phyloP scores from a whole-genome alignment of 352 stramenopile genomes.

The Phytophthora boehmeriae region DNA sequence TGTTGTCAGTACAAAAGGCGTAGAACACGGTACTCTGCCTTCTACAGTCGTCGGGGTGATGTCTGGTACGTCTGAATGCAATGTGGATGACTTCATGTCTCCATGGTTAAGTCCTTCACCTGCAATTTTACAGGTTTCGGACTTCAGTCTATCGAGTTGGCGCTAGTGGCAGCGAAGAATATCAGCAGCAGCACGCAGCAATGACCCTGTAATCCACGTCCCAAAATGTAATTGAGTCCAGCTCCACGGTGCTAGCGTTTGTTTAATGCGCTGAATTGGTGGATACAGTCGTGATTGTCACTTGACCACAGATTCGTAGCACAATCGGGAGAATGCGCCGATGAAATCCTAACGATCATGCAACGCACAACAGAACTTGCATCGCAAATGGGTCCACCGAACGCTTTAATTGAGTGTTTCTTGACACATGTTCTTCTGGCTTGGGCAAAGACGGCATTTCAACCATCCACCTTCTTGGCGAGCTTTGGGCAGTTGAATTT shows the following conservation, averaged over 20 bases:
- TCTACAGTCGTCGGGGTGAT: conserved; percentile 41
- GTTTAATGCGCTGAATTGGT: no score
- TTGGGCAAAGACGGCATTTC: background rate
- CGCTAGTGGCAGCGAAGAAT: conserved; percentile 22
- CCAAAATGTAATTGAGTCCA: background rate
- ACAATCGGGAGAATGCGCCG: no score
- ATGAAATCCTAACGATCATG: no score
- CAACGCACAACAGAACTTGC: no score
- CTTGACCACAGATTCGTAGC: no score
- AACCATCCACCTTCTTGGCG: background rate
- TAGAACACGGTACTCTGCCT: conserved; percentile 40
- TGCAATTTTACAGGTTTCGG: conserved; percentile 17
- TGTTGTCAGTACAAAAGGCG: conserved; percentile 35
- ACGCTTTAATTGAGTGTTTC: no score
- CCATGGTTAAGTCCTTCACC: conserved; percentile 1
- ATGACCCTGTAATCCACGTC: background rate
- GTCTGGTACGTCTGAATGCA: conserved; percentile 25
- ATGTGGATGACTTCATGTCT: no score
- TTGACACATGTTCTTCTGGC: background rate
- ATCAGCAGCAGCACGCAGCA: conserved; percentile 9
- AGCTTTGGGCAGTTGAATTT: background rate
- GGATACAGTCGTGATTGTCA: no score
- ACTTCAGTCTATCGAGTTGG: conserved; percentile 20
- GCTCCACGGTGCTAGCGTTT: no score
- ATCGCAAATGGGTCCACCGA: no score